phyloP scores from a whole-genome alignment of 306 rosid species.

The Sophora flavescens region DNA sequence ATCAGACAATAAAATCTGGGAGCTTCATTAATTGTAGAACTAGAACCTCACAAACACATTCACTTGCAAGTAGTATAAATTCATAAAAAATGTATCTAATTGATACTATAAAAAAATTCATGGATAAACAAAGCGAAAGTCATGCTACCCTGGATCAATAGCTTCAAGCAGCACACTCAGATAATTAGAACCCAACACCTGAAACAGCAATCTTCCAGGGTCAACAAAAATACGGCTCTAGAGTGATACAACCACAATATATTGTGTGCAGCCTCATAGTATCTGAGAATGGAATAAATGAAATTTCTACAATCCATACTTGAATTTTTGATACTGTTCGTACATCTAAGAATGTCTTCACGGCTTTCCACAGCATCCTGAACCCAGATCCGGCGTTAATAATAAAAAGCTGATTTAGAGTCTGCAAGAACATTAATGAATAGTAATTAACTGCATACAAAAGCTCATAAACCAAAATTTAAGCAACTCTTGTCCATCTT shows the following conservation, averaged over 20 bases:
- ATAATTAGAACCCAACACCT: slow-evolving; percentile 84
- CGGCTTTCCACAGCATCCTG: slow-evolving; percentile 82
- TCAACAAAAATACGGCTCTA: slow-evolving; percentile 11
- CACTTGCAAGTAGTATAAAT: slow-evolving; percentile 9
- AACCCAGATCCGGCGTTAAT: slow-evolving; percentile 93
- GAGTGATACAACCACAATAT: background rate
- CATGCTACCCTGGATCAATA: slow-evolving; percentile 71
- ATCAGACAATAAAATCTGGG: background rate
- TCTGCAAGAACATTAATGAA: slow-evolving; percentile 56
- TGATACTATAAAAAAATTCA: background rate
- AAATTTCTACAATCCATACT: slow-evolving; percentile 51
- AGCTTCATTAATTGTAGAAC: slow-evolving; percentile 7
- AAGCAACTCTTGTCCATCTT: background rate
- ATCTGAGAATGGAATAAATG: slow-evolving; percentile 15
- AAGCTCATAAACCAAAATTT: slow-evolving; percentile 11
- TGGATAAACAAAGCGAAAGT: slow-evolving; percentile 2
- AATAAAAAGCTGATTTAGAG: slow-evolving; percentile 74
- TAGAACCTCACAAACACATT: slow-evolving; percentile 3
- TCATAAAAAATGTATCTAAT: slow-evolving; percentile 4
- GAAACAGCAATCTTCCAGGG: slow-evolving; percentile 39
- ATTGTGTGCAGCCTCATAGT: slow-evolving; percentile 15
- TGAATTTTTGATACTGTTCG: slow-evolving; percentile 83
- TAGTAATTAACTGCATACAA: slow-evolving; percentile 8
- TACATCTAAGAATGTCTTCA: slow-evolving; percentile 74
- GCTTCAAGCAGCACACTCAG: slow-evolving; percentile 55